phyloP scores from a whole-genome alignment of 129 eudicot genomes.

The Saussurea involucrata region DNA sequence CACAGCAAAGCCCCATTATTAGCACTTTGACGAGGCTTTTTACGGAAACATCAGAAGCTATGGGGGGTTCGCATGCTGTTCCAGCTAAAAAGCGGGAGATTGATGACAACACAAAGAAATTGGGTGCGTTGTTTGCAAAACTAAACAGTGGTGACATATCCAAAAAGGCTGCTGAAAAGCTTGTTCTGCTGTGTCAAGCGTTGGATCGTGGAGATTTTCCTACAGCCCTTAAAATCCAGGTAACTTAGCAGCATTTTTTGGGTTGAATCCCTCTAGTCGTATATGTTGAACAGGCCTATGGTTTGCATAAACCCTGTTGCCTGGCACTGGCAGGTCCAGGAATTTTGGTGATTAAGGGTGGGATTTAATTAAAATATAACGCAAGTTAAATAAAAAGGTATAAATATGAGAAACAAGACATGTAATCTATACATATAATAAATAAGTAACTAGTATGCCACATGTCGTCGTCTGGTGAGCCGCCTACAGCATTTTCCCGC shows the following conservation, averaged over 20 bases:
- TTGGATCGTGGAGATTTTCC: conserved; percentile 59
- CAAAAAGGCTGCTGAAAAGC: conserved; percentile 65
- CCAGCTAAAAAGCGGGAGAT: conserved; percentile 71
- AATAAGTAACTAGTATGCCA: too few species aligned
- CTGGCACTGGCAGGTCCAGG: too few species aligned
- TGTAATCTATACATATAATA: too few species aligned
- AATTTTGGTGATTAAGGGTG: too few species aligned
- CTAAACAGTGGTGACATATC: conserved; percentile 68
- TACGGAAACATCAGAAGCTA: conserved; percentile 64
- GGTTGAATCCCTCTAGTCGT: neutral
- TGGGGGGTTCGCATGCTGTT: conserved; percentile 67
- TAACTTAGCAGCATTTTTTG: conserved; percentile 1
- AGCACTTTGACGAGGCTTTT: conserved; percentile 62
- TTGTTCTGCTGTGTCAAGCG: conserved; percentile 70
- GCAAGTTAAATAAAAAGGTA: too few species aligned
- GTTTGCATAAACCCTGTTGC: neutral
- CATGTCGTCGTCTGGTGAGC: too few species aligned
- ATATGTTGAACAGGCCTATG: neutral
- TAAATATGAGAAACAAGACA: too few species aligned
- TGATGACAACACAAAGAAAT: conserved; percentile 70
- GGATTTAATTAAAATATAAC: too few species aligned
- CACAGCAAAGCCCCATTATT: conserved; percentile 62
- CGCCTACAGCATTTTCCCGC: too few species aligned
- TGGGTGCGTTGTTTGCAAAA: conserved; percentile 62
- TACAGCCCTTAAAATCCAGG: conserved; percentile 71